phyloP scores from a whole-genome alignment of 2,329 filamentous ascomycete species.

The Aspergillus persii region DNA sequence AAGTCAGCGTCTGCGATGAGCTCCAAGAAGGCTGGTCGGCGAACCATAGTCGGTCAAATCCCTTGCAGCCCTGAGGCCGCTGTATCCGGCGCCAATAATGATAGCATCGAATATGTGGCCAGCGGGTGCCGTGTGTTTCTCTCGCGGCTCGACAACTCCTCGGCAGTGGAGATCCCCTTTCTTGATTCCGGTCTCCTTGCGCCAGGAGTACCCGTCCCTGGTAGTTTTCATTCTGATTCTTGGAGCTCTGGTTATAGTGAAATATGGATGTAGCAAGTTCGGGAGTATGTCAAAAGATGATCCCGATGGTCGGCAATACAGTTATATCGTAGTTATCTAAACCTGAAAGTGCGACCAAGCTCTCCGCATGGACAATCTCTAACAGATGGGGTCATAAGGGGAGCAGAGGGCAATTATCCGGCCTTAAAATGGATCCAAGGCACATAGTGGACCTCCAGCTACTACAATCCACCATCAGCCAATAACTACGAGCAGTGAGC shows the following conservation, averaged over 20 bases:
- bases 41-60: conserved; percentile 21
- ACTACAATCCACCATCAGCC: background rate
- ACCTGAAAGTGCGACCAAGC: too few species aligned
- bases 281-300: too few species aligned
- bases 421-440: background rate
- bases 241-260: too few species aligned
- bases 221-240: background rate
- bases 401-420: too few species aligned
- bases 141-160: conserved; percentile 3
- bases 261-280: too few species aligned
- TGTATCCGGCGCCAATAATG: conserved; percentile 33
- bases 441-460: background rate
- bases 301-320: too few species aligned
- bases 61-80: conserved; percentile 30
- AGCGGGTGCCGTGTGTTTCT: background rate
- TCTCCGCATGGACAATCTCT: too few species aligned
- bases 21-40: background rate
- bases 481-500: background rate
- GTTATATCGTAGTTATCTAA: too few species aligned
- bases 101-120: conserved; percentile 20
- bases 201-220: conserved; percentile 4
- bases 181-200: background rate
- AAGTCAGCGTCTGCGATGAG: background rate
- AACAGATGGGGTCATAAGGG: too few species aligned
- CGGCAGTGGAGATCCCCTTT: conserved; percentile 1